Conservation (phyloP, 495 filamentous ascomycete genomes). For the Neurospora hispaniola region DNA sequence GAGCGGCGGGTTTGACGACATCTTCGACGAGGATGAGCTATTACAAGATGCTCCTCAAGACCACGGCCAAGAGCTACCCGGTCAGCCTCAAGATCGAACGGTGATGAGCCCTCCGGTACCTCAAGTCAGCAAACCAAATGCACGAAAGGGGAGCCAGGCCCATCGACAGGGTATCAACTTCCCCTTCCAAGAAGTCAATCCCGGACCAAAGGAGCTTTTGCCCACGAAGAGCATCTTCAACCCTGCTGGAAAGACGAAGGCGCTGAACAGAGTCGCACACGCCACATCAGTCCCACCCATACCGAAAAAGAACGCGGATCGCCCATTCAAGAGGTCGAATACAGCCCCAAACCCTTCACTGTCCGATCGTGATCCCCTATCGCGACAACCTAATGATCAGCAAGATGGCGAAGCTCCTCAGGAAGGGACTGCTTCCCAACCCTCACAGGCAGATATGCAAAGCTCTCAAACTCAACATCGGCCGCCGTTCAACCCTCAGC, state of each 20-base stretch:
- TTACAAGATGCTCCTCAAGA: constrained; percentile 12
- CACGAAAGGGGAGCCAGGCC: constrained; percentile 5
- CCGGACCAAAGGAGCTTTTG: constrained; percentile 32
- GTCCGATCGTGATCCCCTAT: constrained; percentile 5
- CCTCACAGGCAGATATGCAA: neutral
- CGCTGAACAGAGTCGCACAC: constrained; percentile 12
- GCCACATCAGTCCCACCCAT: constrained; percentile 2
- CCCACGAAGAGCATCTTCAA: constrained; percentile 37
- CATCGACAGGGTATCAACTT: constrained; percentile 16
- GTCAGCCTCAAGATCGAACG: constrained; percentile 1
- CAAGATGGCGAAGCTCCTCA: neutral
- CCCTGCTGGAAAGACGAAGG: constrained; percentile 19
- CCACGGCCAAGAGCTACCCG: constrained; percentile 11
- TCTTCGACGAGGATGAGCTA: constrained; percentile 31
- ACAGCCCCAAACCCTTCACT: constrained; percentile 15
- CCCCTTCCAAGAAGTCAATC: constrained; percentile 31
- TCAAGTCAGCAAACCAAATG: constrained; percentile 4
- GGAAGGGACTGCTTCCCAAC: neutral
- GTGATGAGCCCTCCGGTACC: constrained; percentile 5
- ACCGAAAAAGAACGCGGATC: constrained; percentile 8
- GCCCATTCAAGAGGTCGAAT: constrained; percentile 16
- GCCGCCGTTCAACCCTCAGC: neutral
- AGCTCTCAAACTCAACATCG: neutral
- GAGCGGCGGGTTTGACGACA: constrained; percentile 59
- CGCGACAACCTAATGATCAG: constrained; percentile 2